Percentiles rank a stretch among this genome's conserved stretches.
phyloP scores from a whole-genome alignment of 768 basidiomycete species.

The Lactifluus volemus region DNA sequence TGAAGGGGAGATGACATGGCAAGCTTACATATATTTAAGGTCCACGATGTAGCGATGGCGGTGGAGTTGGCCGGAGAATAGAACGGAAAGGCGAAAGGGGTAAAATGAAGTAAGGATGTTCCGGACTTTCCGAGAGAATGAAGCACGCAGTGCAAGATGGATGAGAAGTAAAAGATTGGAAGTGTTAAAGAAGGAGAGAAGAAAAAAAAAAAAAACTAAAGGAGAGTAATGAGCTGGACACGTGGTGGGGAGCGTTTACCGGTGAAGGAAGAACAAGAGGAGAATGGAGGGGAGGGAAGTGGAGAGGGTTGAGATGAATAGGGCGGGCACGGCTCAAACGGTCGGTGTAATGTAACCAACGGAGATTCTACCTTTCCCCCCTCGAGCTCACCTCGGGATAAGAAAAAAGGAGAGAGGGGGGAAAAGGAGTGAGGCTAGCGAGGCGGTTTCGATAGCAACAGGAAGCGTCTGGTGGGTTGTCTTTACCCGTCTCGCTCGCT shows the following conservation, averaged over 20 bases:
- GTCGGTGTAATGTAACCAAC: background rate
- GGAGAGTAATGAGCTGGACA: background rate
- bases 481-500: no score
- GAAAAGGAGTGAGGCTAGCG: no score
- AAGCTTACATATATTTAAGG: constrained; percentile 1
- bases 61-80: no score
- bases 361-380: background rate
- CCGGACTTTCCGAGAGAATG: background rate
- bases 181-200: background rate
- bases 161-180: constrained; percentile 8
- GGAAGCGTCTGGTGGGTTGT: no score
- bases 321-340: background rate
- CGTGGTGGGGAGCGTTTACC: constrained; percentile 5
- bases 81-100: background rate
- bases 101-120: background rate
- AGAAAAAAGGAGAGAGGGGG: background rate
- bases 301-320: no score
- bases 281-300: no score
- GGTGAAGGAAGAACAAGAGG: background rate
- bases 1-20: background rate
- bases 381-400: background rate
- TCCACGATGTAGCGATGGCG: no score
- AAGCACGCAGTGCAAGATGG: constrained; percentile 14
- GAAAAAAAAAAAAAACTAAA: background rate
- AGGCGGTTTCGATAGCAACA: no score